Evolutionary conservation across 768 basidiomycete species (phyloP), one percentile per base, ranked within the genome.

Genomic region (Rhizopogon salebrosus): DNA sequence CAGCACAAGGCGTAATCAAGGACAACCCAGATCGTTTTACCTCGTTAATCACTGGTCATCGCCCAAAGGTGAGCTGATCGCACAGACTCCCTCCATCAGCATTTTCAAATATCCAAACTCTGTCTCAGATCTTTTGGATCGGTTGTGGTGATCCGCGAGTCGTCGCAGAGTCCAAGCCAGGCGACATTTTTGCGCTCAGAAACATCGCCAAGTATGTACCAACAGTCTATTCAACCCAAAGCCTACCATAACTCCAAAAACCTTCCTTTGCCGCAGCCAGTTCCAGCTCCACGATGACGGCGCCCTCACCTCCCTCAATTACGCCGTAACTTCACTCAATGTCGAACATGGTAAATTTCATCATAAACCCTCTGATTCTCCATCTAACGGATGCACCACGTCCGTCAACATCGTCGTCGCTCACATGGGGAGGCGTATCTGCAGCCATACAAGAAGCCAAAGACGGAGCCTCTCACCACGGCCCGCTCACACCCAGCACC

Each of bases 81-180:
- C 37, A 23, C 35, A 23, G 4, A 13, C n/a, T 13, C 37, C 26
- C 16, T 3, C n/a, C n/a, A n/a, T n/a, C n/a, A n/a, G n/a, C n/a
- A n/a, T n/a, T n/a, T 40, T 34, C 14, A 41, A 13, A 48, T 24
- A 1, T 20, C 27, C n/a, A 41, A 27, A 1, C 27, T 34, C 24
- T 9, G n/a, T 10, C 4, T 11, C 38, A 89, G 88, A 73, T 86
- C 9, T 80, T 89, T 60, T 91, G 87, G 87, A 82, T 91, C 63
- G 87, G 89, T 48, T 91, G 89, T 64, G 78, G 89, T 23, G 93
- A 95, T 70, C 93, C 92, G 14, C 78, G 93, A 20, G 82, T 90
- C 57, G 67, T 92, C 57, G 84, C 87, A 3, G 83, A 75, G 20
- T 76, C 84, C 31, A 79, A 77, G 54, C 93, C 93, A 0, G 93